Conservation (phyloP, 805 yeast genomes). For the Zygotorulaspora danielsina region DNA sequence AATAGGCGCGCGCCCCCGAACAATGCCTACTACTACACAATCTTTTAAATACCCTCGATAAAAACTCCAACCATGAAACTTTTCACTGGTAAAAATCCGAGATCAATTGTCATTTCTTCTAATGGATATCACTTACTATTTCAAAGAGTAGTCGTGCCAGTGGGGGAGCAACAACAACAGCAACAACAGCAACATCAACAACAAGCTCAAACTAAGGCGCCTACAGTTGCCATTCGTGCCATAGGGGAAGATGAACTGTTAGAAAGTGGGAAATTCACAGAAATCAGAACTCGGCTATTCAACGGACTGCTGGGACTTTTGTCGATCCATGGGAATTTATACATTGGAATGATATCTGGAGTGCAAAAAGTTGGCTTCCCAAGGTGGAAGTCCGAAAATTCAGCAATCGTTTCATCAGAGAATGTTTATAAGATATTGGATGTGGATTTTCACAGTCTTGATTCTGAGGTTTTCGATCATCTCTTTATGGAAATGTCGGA, state of each 20-base stretch:
- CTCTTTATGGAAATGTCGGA: conserved; percentile 26
- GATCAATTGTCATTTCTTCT: conserved; percentile 65
- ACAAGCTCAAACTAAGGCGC: conserved; percentile 22
- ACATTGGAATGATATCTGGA: conserved; percentile 55
- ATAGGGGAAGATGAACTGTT: conserved; percentile 41
- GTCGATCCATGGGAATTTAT: conserved; percentile 49
- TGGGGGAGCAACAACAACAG: conserved; percentile 22
- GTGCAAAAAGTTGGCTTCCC: conserved; percentile 56
- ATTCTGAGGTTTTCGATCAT: conserved; percentile 50
- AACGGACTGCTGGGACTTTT: conserved; percentile 62
- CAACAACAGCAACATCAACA: conserved; percentile 20
- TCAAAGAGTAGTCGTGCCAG: conserved; percentile 34
- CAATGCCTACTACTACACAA: too few species aligned
- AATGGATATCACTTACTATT: conserved; percentile 57
- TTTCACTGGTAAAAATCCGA: conserved; percentile 57
- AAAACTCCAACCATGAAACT: conserved; percentile 59
- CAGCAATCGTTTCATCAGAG: conserved; percentile 40
- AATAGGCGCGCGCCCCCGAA: too few species aligned
- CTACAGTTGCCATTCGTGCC: conserved; percentile 50
- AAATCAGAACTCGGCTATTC: conserved; percentile 35
- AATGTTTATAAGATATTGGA: conserved; percentile 50
- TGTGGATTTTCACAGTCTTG: conserved; percentile 62
- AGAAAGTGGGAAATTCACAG: conserved; percentile 39
- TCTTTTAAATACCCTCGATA: too few species aligned
- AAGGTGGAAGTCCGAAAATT: conserved; percentile 31